Evolutionary conservation across 441 rosid genomes (phyloP), one percentile per base, ranked within the genome.

Genomic region (Pelargonium australe): DNA sequence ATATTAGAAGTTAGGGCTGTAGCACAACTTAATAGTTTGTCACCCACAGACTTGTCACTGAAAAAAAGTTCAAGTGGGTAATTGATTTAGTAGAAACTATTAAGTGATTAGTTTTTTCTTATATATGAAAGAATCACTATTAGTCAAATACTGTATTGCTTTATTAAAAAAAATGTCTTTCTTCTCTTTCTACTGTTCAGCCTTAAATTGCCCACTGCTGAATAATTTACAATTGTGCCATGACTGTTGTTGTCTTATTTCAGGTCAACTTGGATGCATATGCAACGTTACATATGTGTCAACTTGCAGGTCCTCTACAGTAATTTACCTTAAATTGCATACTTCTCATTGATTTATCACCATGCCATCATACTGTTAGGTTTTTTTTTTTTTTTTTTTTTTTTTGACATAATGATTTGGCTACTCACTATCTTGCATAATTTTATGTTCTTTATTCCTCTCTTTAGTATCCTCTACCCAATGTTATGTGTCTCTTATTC

Each of bases 241-340:
- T 57, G 67, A 51, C 67, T 14, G 73, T 68, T 75, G 51, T 68
- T 63, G 17, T 63, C 57, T 53, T 44, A 40, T 75, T 57, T 75
- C 80, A 94, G 99, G 87, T 77, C 86, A 82, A 79, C 85, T 75
- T 79, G 97, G 96, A 68, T 94, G 96, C 86, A 82, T 94, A 70
- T 94, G 99, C 89, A 86, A 86, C 80, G 85, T 89, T 66, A 85
- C 85, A 11, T 85, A 80, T 20, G 86, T 84, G 73, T 88, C 97
- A 75, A 74, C 81, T 40, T 94, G 99, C 94, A 94, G 99, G 99
- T 94, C 66, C 73, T 64, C 60, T 71, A 71, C 16, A 37, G 28
- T 55, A 55, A 16, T 55, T 5, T 34, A 20, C 62, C 47, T 72
- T 67, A 64, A 70, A 16, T 5, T 55, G 41, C 17, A 14, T 55